phyloP scores from a whole-genome alignment of 2,329 filamentous ascomycete genomes.

The Nannizzia gypsea region DNA sequence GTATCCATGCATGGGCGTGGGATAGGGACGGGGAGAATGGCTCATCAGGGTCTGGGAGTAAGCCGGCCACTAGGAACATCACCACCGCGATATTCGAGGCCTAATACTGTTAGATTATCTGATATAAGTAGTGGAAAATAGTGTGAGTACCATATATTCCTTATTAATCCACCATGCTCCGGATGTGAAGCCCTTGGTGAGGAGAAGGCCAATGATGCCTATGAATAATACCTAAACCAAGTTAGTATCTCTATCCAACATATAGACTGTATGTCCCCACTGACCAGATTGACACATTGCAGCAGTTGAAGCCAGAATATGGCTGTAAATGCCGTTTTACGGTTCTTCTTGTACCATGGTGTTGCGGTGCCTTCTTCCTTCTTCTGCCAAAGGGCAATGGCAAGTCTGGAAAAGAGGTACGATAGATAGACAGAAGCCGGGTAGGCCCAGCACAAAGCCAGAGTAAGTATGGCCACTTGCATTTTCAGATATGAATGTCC shows the following conservation, averaged over 20 bases:
- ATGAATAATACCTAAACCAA: neutral
- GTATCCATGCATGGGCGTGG: neutral
- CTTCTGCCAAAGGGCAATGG: neutral
- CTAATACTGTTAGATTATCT: neutral
- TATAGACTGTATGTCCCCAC: neutral
- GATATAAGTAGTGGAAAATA: neutral
- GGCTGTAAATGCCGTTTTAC: neutral
- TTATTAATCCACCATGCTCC: neutral
- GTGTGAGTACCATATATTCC: neutral
- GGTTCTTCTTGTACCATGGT: neutral
- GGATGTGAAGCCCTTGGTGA: neutral
- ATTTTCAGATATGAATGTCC: neutral
- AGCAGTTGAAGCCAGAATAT: neutral
- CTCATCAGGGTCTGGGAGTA: neutral
- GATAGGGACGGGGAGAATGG: neutral
- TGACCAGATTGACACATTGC: neutral
- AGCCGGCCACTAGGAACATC: neutral
- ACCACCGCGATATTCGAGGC: neutral
- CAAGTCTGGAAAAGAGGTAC: neutral
- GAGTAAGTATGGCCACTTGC: neutral
- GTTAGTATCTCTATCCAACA: neutral
- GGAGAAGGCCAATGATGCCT: neutral
- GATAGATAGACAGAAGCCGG: neutral
- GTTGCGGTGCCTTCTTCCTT: neutral
- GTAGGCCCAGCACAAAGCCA: neutral